Evolutionary conservation across 495 filamentous ascomycete species (phyloP).

Genomic region (Parathielavia appendiculata): DNA sequence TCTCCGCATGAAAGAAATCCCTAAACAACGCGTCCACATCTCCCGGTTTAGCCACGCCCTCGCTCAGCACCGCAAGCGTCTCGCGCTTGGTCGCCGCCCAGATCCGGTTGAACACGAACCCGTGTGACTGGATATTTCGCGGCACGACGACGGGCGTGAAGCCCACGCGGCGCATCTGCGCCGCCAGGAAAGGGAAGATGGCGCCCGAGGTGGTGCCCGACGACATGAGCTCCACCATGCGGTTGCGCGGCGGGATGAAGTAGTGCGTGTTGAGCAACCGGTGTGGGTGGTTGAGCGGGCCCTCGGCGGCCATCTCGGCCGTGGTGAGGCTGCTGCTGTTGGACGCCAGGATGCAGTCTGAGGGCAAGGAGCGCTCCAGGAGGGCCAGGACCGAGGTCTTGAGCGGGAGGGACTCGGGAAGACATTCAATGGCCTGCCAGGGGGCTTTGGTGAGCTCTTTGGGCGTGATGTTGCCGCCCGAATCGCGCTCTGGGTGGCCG

Average conservation of each 20-base stretch:
- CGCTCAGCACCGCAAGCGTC: slow-evolving; percentile 46
- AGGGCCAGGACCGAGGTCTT: slow-evolving; percentile 49
- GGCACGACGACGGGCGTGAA: slow-evolving; percentile 38
- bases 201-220: slow-evolving; percentile 40
- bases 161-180: slow-evolving; percentile 41
- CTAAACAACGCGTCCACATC: slow-evolving; percentile 45
- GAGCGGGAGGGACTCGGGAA: slow-evolving; percentile 50
- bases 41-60: slow-evolving; percentile 40
- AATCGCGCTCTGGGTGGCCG: slow-evolving; percentile 6
- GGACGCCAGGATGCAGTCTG: slow-evolving; percentile 48
- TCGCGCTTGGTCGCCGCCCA: slow-evolving; percentile 58
- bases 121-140: slow-evolving; percentile 41
- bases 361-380: slow-evolving; percentile 39
- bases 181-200: slow-evolving; percentile 43
- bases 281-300: slow-evolving; percentile 28
- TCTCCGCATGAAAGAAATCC: slow-evolving; percentile 43
- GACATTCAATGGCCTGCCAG: slow-evolving; percentile 54
- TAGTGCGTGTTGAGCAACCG: slow-evolving; percentile 53
- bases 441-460: slow-evolving; percentile 21
- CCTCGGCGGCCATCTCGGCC: slow-evolving; percentile 41
- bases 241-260: slow-evolving; percentile 50
- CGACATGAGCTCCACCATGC: slow-evolving; percentile 55
- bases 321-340: slow-evolving; percentile 50
- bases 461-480: slow-evolving; percentile 7
- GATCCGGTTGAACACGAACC: slow-evolving; percentile 57